Conservation (phyloP, 371 early-diverging fungal species). For the Rhizopus microsporus region DNA sequence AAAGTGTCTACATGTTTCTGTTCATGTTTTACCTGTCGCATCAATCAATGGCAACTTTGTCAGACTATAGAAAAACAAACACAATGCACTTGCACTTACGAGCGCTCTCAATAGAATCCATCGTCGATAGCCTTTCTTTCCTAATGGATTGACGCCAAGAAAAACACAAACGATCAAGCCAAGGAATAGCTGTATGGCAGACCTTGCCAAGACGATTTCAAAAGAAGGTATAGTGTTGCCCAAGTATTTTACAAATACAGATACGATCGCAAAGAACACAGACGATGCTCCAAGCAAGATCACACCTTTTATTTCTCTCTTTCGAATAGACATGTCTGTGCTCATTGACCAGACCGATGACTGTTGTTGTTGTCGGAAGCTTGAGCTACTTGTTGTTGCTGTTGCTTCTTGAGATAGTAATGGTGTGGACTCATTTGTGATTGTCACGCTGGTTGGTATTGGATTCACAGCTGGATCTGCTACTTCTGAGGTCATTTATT, state of each 20-base stretch:
- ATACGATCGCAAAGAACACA: conserved; percentile 67
- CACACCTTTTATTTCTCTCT: conserved; percentile 28
- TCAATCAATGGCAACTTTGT: conserved; percentile 72
- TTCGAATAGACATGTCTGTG: conserved; percentile 1
- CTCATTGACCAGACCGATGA: conserved; percentile 14
- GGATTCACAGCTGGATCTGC: conserved; percentile 8
- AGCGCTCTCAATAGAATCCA: conserved; percentile 68
- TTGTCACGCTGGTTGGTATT: conserved; percentile 28
- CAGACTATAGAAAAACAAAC: conserved; percentile 72
- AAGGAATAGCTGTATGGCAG: conserved; percentile 60
- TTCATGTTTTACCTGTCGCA: conserved; percentile 57
- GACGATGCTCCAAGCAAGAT: conserved; percentile 66
- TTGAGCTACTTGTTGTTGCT: background rate
- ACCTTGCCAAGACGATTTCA: conserved; percentile 73
- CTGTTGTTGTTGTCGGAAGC: background rate
- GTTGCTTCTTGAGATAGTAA: conserved; percentile 16
- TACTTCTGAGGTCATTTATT: conserved; percentile 1
- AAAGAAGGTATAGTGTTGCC: conserved; percentile 57
- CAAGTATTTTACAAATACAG: conserved; percentile 64
- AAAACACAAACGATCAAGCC: conserved; percentile 55
- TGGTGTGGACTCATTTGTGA: conserved; percentile 29
- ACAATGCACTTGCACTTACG: conserved; percentile 68
- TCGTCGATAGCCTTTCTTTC: conserved; percentile 46
- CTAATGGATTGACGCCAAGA: conserved; percentile 57
- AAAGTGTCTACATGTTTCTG: background rate